Evolutionary conservation across 192 early-diverging fungal species (phyloP).

Genomic region (Piromyces sp.): DNA sequence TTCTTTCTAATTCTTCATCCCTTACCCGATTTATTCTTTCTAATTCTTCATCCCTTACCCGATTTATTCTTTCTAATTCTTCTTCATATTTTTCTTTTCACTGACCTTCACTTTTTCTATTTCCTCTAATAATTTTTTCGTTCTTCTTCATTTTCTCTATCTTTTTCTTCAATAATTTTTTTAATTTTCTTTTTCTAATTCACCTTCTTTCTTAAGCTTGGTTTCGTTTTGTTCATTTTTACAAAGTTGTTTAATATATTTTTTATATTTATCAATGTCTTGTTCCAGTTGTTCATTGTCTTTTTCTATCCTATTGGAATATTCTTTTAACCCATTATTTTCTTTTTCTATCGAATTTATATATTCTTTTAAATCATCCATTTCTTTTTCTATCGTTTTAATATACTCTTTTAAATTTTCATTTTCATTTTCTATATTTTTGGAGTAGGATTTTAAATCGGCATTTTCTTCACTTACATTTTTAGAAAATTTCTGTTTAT

Average conservation of each 20-base stretch:
- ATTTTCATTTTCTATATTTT: no score
- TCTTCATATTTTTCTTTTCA: neutral
- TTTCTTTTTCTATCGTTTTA: no score
- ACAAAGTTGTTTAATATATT: neutral
- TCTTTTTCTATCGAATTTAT: neutral
- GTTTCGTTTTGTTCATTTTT: neutral
- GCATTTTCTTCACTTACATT: no score
- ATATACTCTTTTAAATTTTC: no score
- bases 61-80: neutral
- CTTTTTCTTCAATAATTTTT: neutral
- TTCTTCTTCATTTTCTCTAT: neutral
- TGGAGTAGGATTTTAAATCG: no score
- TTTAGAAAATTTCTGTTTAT: no score
- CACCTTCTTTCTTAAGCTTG: no score
- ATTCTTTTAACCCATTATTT: neutral
- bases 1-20: neutral
- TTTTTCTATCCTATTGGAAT: neutral
- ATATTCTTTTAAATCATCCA: no score
- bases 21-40: no score
- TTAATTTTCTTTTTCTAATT: no score
- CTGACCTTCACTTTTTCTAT: neutral
- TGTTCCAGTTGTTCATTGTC: neutral
- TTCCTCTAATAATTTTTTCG: neutral
- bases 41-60: neutral
- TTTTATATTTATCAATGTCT: neutral